A percentile compares a stretch with the other conserved stretches of the same genome.
Conservation (phyloP, 345 rosid genomes). For the Reutealis trisperma region DNA sequence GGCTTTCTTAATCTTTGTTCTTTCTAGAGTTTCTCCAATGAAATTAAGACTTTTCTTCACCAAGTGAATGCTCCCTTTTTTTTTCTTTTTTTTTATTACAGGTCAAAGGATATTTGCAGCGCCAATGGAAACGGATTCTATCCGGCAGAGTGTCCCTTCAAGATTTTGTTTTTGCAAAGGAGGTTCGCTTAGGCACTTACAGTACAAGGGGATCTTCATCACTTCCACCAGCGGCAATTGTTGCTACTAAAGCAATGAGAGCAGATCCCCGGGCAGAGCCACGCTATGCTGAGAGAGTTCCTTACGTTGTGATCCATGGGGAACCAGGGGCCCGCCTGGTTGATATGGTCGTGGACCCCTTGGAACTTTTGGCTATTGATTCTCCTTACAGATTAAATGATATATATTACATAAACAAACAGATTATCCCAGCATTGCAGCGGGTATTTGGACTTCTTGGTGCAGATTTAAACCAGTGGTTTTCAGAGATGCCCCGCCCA, state of each 20-base stretch:
- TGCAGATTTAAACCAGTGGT: constrained; percentile 80
- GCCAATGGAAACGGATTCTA: constrained; percentile 86
- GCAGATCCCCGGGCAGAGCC: constrained; percentile 93
- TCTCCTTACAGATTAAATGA: constrained; percentile 84
- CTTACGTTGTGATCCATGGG: constrained; percentile 90
- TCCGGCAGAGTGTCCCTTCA: constrained; percentile 85
- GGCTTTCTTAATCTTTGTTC: neutral
- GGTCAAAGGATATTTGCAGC: constrained; percentile 78
- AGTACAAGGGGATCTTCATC: constrained; percentile 60
- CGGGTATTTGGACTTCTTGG: constrained; percentile 88
- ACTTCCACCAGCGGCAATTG: constrained; percentile 93
- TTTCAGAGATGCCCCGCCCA: constrained; percentile 84
- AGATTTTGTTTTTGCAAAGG: constrained; percentile 94
- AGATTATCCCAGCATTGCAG: constrained; percentile 92
- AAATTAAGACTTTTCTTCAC: neutral
- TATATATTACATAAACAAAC: constrained; percentile 83
- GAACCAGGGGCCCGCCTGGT: constrained; percentile 89
- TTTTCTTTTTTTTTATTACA: constrained; percentile 20
- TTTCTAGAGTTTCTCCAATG: constrained; percentile 8
- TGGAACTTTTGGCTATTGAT: constrained; percentile 70
- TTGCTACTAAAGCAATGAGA: constrained; percentile 84
- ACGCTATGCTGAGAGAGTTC: constrained; percentile 82
- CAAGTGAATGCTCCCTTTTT: neutral
- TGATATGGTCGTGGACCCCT: constrained; percentile 95
- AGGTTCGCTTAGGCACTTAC: constrained; percentile 91